Percentiles rank a stretch among this genome's conserved stretches.
Conservation (phyloP, 345 rosid genomes). For the Eucalyptus pauciflora region DNA sequence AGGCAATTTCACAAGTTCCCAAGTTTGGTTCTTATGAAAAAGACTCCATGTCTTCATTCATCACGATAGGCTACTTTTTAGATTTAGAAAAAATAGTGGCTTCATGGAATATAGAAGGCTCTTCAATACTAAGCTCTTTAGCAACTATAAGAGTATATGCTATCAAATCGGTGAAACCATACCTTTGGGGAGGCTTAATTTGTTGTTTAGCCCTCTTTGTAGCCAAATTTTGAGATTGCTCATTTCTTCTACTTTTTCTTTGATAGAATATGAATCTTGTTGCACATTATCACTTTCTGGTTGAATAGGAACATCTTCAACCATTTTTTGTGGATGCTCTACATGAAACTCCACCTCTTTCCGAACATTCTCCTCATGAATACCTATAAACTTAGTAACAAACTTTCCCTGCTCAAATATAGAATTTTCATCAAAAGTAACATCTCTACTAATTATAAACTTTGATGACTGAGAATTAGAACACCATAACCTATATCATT, state of each 20-base stretch:
- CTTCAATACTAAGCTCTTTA: background rate
- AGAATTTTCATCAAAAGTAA: background rate
- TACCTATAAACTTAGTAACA: background rate
- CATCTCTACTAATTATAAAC: background rate
- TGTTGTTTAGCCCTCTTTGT: background rate
- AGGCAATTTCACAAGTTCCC: background rate
- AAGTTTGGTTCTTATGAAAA: background rate
- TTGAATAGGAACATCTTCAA: background rate
- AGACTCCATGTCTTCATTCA: background rate
- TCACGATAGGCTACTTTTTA: background rate
- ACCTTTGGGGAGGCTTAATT: background rate
- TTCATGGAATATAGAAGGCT: background rate
- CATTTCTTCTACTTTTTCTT: background rate
- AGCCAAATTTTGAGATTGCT: background rate
- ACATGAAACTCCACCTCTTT: background rate
- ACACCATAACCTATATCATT: background rate
- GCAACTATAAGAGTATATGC: background rate
- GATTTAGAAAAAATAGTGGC: background rate
- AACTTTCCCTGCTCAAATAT: background rate
- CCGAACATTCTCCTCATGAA: background rate
- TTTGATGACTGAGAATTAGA: background rate
- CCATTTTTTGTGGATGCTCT: background rate
- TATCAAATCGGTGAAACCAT: accelerated
- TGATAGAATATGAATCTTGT: background rate
- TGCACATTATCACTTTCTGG: background rate